A percentile compares a stretch with the other conserved stretches of the same genome.
These are phyloP conservation scores for Metschnikowia shivogae DNA, from an alignment of 805 yeast genomes.

Conservation along the genomic window DNA sequence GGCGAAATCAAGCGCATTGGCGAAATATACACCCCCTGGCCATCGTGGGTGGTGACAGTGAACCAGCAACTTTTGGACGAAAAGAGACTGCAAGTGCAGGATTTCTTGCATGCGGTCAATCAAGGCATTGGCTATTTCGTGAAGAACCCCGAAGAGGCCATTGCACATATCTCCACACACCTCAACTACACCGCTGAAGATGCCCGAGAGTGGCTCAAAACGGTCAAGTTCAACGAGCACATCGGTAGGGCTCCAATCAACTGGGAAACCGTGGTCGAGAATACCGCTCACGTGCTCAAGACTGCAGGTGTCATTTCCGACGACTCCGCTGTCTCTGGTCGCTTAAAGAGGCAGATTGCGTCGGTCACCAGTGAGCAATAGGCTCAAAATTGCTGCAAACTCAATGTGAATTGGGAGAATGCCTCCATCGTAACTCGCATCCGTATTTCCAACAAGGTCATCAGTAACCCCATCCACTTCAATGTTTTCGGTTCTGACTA, in stretches of 20 bases:
- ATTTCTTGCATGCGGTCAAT: constrained; percentile 53
- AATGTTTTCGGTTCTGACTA: too few relatives aligned
- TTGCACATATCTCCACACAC: constrained; percentile 57
- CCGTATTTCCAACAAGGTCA: too few relatives aligned
- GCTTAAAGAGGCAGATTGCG: constrained; percentile 24
- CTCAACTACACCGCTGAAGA: constrained; percentile 76
- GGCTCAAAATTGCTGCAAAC: too few relatives aligned
- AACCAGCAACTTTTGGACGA: constrained; percentile 33
- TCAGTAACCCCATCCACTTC: too few relatives aligned
- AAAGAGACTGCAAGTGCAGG: constrained; percentile 21
- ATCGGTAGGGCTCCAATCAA: constrained; percentile 40
- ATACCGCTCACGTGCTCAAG: constrained; percentile 54
- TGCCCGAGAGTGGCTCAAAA: constrained; percentile 76
- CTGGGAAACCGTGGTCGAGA: constrained; percentile 45
- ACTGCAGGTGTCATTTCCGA: constrained; percentile 59
- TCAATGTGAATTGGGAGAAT: too few relatives aligned
- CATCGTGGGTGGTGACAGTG: constrained; percentile 82
- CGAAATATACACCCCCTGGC: constrained; percentile 93
- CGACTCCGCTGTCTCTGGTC: constrained; percentile 21
- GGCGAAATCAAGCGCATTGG: constrained; percentile 81
- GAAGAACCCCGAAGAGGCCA: constrained; percentile 57
- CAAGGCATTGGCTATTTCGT: constrained; percentile 68
- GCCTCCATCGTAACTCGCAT: too few relatives aligned
- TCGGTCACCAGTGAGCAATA: neutral
- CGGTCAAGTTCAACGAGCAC: constrained; percentile 58